Conservation (phyloP, 163 green algal genomes). For the Chloromonas sp. region DNA sequence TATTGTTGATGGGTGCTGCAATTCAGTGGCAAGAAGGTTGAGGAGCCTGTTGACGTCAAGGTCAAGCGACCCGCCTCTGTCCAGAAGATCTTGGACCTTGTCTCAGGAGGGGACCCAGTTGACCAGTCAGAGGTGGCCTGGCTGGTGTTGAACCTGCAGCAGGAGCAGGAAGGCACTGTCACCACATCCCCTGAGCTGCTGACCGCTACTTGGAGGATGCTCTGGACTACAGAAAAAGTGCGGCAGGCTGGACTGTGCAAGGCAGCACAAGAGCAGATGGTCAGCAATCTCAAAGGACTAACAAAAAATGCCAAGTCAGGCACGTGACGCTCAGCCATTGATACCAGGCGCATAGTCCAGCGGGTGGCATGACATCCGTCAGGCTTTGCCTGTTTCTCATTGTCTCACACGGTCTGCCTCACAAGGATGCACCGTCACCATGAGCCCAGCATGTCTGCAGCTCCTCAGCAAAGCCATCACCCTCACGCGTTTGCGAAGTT, state of each 20-base stretch:
- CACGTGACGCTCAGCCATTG: no score
- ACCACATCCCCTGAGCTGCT: slow-evolving; percentile 22
- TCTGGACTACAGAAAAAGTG: slow-evolving; percentile 77
- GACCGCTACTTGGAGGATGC: slow-evolving; percentile 65
- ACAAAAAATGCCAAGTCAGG: no score
- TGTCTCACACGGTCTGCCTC: not conserved
- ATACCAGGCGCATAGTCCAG: no score
- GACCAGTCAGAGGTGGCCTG: no score
- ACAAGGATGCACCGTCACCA: not conserved
- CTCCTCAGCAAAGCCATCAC: not conserved
- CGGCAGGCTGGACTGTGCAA: not conserved
- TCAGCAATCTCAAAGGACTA: not conserved
- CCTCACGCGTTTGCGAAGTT: not conserved
- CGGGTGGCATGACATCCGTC: not conserved
- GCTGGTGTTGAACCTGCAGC: no score
- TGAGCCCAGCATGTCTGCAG: not conserved
- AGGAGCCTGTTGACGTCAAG: no score
- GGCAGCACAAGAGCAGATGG: not conserved
- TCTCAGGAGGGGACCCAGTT: no score
- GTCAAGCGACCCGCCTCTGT: no score
- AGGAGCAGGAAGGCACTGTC: not conserved
- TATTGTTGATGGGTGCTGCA: no score
- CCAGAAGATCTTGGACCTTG: no score
- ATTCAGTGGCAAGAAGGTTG: no score
- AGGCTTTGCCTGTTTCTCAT: not conserved